These are phyloP conservation scores for Vicia faba DNA, from an alignment of 306 rosid genomes.

Conservation along the genomic window DNA sequence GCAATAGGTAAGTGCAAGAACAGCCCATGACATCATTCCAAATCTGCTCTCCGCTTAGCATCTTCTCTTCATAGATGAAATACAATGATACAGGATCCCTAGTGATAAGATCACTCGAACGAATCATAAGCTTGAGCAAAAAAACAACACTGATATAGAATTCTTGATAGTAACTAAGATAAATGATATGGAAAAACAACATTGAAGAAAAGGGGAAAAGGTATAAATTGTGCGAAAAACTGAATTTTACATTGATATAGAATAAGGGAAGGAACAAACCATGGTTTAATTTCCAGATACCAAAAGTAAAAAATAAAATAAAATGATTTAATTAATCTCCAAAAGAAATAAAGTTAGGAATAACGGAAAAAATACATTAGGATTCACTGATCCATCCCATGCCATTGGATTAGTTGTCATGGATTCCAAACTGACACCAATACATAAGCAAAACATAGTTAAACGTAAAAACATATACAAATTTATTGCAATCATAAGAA, in stretches of 20 bases:
- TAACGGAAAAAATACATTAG: slow-evolving; percentile 55
- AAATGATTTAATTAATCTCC: slow-evolving; percentile 2
- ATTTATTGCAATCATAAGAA: neutral
- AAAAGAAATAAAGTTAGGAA: neutral
- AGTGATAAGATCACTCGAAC: too few relatives aligned
- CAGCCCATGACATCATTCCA: slow-evolving; percentile 99
- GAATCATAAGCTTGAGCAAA: too few relatives aligned
- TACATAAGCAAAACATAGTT: slow-evolving; percentile 51
- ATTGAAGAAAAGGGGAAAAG: too few relatives aligned
- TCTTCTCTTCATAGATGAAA: too few relatives aligned
- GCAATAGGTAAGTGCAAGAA: slow-evolving; percentile 94
- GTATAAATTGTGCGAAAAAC: too few relatives aligned
- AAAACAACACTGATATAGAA: too few relatives aligned
- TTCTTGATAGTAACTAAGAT: too few relatives aligned
- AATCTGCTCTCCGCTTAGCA: slow-evolving; percentile 53
- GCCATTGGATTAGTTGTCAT: slow-evolving; percentile 83
- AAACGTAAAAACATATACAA: neutral
- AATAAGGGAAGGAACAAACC: too few relatives aligned
- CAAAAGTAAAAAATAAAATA: neutral
- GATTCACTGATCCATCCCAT: slow-evolving; percentile 91
- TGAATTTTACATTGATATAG: too few relatives aligned
- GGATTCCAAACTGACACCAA: slow-evolving; percentile 96
- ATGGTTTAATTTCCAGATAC: slow-evolving; percentile 48
- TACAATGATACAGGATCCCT: too few relatives aligned
- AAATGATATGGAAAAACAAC: too few relatives aligned